Evolutionary conservation across 2,329 filamentous ascomycete species (phyloP).

Genomic region (Parafenestella ontariensis): DNA sequence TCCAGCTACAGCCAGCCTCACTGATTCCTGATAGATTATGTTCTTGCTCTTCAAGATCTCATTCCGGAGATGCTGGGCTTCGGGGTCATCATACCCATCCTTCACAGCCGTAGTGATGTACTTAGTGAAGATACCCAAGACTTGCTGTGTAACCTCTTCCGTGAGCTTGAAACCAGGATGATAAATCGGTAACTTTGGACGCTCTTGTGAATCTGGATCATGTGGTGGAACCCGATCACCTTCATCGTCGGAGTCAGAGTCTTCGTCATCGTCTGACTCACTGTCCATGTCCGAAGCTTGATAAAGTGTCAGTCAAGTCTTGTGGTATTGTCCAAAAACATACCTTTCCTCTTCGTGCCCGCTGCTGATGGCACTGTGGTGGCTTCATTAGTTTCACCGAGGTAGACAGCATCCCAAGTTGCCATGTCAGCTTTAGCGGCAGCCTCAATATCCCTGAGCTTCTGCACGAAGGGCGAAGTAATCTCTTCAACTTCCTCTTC

Average conservation of each 20-base stretch:
- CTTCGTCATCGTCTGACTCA: not conserved
- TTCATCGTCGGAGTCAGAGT: slow-evolving; percentile 2
- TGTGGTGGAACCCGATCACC: slow-evolving; percentile 3
- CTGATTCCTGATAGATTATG: slow-evolving; percentile 1
- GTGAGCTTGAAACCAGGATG: slow-evolving; percentile 18
- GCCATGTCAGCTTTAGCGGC: not conserved
- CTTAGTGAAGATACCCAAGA: not conserved
- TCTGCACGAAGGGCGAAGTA: not conserved
- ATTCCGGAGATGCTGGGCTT: slow-evolving; percentile 8
- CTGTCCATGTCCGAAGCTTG: not conserved
- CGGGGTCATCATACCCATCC: not conserved
- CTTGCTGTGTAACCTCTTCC: not conserved
- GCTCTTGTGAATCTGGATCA: slow-evolving; percentile 13
- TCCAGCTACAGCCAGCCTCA: slow-evolving; percentile 20
- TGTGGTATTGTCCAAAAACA: not conserved
- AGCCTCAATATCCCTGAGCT: not conserved
- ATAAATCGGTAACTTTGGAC: slow-evolving; percentile 20
- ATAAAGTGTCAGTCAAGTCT: not conserved
- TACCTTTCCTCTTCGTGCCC: slow-evolving; percentile 8
- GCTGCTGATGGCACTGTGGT: not conserved
- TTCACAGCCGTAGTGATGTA: not conserved
- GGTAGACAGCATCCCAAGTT: not conserved
- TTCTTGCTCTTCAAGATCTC: not conserved
- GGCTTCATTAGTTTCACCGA: not conserved
- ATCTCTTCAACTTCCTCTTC: not conserved